Conservation (phyloP, 2,329 filamentous ascomycete species). For the Xylariaceae sp. region DNA sequence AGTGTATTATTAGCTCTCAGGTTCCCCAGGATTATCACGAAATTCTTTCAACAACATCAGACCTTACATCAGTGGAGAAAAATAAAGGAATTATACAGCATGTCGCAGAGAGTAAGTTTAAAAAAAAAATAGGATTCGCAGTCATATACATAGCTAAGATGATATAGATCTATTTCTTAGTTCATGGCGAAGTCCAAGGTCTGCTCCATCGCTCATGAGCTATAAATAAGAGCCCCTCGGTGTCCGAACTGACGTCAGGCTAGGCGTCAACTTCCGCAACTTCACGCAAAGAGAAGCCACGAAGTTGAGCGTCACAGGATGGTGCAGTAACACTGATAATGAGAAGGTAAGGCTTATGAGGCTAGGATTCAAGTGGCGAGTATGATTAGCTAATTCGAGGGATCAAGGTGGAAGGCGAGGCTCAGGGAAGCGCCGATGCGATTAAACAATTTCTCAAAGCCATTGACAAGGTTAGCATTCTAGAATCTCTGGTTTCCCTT, state of each 20-base stretch:
- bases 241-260: constrained; percentile 29
- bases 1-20: too few species aligned
- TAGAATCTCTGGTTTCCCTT: neutral
- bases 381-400: constrained; percentile 26
- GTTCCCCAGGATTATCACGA: neutral
- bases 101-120: constrained; percentile 31
- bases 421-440: constrained; percentile 73
- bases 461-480: constrained; percentile 60
- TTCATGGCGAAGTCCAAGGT: constrained; percentile 76
- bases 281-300: constrained; percentile 61
- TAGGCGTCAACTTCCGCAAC: constrained; percentile 65
- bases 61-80: neutral
- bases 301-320: constrained; percentile 61
- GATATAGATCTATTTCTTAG: constrained; percentile 65
- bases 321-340: constrained; percentile 65
- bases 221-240: neutral
- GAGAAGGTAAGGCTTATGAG: constrained; percentile 63
- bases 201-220: constrained; percentile 17
- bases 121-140: neutral
- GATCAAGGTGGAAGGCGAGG: constrained; percentile 85
- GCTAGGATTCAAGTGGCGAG: too few species aligned
- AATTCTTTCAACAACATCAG: neutral
- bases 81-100: constrained; percentile 8
- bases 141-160: neutral
- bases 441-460: constrained; percentile 76